Percentiles rank a stretch among this genome's conserved stretches.
Evolutionary conservation across 2,329 filamentous ascomycete genomes (phyloP).

Genomic region (Arthrobotrys conoides): DNA sequence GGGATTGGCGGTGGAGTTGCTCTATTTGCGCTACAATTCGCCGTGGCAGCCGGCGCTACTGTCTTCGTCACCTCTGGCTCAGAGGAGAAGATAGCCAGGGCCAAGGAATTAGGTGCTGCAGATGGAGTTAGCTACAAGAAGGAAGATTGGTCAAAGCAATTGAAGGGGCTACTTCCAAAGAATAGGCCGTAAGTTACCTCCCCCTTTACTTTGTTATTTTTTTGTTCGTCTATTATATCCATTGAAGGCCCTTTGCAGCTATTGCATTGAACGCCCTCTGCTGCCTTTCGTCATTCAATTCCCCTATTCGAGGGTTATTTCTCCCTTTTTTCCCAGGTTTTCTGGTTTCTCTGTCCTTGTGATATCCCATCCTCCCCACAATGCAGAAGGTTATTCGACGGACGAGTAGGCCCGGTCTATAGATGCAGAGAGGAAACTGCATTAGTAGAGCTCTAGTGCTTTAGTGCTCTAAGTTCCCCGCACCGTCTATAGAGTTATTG

Average conservation of each 20-base stretch:
- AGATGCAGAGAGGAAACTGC: constrained; percentile 1
- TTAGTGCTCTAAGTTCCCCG: constrained; percentile 39
- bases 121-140: constrained; percentile 88
- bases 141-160: constrained; percentile 83
- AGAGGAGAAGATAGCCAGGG: constrained; percentile 80
- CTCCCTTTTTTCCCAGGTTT: constrained; percentile 17
- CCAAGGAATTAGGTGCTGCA: constrained; percentile 79
- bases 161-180: constrained; percentile 74
- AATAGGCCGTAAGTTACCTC: constrained; percentile 72
- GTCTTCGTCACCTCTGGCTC: constrained; percentile 87
- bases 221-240: constrained; percentile 29
- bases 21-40: constrained; percentile 84
- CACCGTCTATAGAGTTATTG: constrained; percentile 48
- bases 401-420: constrained; percentile 11
- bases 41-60: constrained; percentile 78
- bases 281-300: constrained; percentile 12
- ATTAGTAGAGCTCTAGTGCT: constrained; percentile 13
- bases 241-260: constrained; percentile 21
- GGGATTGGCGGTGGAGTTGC: constrained; percentile 95
- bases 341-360: constrained; percentile 29
- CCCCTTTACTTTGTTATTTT: constrained; percentile 12
- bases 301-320: constrained; percentile 34
- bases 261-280: constrained; percentile 39
- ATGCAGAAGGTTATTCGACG: constrained; percentile 47
- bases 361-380: constrained; percentile 22